Base-by-base conservation (phyloP, 1,139 yeast genomes). In the Diutina sp. region DNA sequence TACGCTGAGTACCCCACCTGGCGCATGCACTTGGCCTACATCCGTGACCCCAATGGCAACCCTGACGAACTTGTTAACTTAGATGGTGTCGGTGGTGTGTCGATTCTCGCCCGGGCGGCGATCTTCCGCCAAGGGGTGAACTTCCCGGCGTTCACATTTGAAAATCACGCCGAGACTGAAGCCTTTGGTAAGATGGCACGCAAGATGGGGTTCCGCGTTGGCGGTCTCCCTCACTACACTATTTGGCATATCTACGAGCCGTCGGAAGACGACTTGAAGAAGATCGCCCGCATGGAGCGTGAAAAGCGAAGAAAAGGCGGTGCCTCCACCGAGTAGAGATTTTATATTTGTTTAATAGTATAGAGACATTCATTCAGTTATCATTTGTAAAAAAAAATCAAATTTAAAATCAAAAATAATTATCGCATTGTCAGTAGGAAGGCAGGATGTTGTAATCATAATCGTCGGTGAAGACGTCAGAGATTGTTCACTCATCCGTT, bases 71-170 rank as follows among this genome's bases (percentile, higher is more conserved):
- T 85, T 29, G 72, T 89, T 47, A 89, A 85, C 59, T 70, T 90
- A 58, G 96, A 90, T 67, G 96, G 96, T 59, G 88, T 90, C 58
- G 96, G 96, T 21, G 96, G 96, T 50, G 97, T 90, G 48, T 86
- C 91, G 0, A 88, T 90, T 59, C 71, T 90, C 58, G 91, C 95
- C 4, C 84, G 83, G 66, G 96, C 96, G 0, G 81, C 80, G 61
- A 82, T 87, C n/a, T 89, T 89, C 67, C 77, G 95, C 62, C 81
- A 80, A 59, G 97, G 97, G 51, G 87, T 85, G 32, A 87, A 86
- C 66, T 89, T 89, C 75, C 95, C 96, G 9, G 95, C 96, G 2
- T 89, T 87, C 66, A 85, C 96, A 2, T 89, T 88, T 67, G 81
- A 84, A 67, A 89, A 88, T 66, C 97, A 90, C 67, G 96, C 96